phyloP scores from a whole-genome alignment of 2,329 filamentous ascomycete species.

The Calonectria hongkongensis region DNA sequence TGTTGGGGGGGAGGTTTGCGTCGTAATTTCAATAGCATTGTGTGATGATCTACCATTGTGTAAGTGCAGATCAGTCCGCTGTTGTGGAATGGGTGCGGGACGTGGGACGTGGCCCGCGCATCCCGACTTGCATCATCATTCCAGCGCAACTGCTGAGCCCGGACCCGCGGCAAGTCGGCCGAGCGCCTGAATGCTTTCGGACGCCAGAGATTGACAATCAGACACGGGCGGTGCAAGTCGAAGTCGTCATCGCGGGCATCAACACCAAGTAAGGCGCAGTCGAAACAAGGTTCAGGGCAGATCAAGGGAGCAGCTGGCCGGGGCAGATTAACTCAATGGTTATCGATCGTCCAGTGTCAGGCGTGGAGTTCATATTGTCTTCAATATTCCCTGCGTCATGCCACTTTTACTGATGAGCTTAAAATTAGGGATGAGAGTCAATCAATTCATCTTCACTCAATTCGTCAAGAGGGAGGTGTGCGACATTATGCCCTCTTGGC shows the following conservation, averaged over 20 bases:
- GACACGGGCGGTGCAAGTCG: neutral
- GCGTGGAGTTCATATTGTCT: slow-evolving; percentile 29
- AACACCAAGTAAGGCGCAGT: neutral
- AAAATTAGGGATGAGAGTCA: slow-evolving; percentile 28
- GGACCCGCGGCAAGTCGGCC: slow-evolving; percentile 3
- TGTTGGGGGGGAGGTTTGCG: neutral
- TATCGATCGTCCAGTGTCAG: slow-evolving; percentile 23
- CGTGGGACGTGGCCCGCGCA: slow-evolving; percentile 9
- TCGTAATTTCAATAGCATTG: slow-evolving; percentile 19
- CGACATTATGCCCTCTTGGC: slow-evolving; percentile 40
- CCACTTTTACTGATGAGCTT: slow-evolving; percentile 9
- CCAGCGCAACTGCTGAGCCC: slow-evolving; percentile 7
- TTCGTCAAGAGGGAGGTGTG: slow-evolving; percentile 23
- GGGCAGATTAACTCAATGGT: slow-evolving; percentile 4
- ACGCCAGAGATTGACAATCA: neutral
- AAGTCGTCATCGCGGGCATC: slow-evolving; percentile 16
- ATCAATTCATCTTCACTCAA: slow-evolving; percentile 33
- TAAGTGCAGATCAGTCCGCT: slow-evolving; percentile 20
- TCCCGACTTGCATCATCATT: slow-evolving; percentile 20
- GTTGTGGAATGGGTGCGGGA: slow-evolving; percentile 19
- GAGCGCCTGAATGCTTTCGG: neutral
- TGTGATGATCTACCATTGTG: slow-evolving; percentile 1
- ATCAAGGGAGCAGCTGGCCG: slow-evolving; percentile 4
- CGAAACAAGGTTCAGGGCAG: slow-evolving; percentile 5
- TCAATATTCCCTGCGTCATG: slow-evolving; percentile 1